phyloP scores from a whole-genome alignment of 345 rosid species.

The Durio zibethinus region DNA sequence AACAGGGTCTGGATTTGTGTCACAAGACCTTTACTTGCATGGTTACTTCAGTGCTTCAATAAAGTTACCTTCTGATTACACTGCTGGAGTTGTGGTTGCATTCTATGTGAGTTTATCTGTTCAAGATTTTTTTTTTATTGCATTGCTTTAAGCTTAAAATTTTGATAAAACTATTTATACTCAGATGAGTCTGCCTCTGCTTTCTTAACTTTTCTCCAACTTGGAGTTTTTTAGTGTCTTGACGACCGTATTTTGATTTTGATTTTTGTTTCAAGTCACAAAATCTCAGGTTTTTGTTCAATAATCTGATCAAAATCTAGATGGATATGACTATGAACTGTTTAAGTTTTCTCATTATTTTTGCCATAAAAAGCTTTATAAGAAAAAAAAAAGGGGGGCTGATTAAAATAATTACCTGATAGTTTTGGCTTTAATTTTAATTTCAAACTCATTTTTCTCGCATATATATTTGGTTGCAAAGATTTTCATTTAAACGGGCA shows the following conservation, averaged over 20 bases:
- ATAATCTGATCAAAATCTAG: background rate
- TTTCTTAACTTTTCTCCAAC: background rate
- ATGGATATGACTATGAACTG: background rate
- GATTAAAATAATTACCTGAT: background rate
- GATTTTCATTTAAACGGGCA: background rate
- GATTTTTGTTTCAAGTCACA: background rate
- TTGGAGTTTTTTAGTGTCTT: background rate
- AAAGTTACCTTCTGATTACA: conserved; percentile 91
- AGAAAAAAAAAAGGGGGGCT: background rate
- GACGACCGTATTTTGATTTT: background rate
- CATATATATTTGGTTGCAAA: background rate
- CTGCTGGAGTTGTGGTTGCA: conserved; percentile 98
- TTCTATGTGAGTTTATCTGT: conserved; percentile 71
- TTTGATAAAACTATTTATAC: background rate
- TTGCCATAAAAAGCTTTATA: background rate
- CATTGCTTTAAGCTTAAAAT: background rate
- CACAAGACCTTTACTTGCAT: conserved; percentile 88
- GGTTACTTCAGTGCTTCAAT: conserved; percentile 94
- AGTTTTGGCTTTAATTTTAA: background rate
- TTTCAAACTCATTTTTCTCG: background rate
- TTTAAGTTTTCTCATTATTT: background rate
- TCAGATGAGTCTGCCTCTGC: background rate
- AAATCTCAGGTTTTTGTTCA: background rate
- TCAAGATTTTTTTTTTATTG: background rate
- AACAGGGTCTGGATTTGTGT: conserved; percentile 96